phyloP scores from a whole-genome alignment of 345 rosid species.

The Pistacia integerrima region DNA sequence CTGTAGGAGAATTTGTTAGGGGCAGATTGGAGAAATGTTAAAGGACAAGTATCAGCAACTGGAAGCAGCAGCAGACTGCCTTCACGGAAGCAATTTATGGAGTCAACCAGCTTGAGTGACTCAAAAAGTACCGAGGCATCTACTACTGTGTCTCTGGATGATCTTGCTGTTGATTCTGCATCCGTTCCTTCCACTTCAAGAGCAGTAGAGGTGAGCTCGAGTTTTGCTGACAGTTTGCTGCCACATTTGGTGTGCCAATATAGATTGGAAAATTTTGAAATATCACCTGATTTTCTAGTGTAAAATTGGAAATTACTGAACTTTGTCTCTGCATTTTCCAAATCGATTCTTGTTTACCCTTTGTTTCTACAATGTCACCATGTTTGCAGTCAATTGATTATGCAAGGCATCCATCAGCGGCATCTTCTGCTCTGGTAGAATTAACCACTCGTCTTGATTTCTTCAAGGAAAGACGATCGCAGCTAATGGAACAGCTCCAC shows the following conservation, averaged over 20 bases:
- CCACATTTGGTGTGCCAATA: not conserved
- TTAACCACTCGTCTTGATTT: constrained; percentile 95
- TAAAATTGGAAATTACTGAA: not conserved
- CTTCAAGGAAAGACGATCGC: constrained; percentile 98
- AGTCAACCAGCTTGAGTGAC: constrained; percentile 59
- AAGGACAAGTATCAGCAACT: constrained; percentile 63
- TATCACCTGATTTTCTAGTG: not conserved
- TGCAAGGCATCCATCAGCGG: constrained; percentile 74
- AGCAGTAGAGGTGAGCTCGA: constrained; percentile 61
- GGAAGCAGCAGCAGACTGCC: constrained; percentile 77
- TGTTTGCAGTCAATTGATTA: constrained; percentile 66
- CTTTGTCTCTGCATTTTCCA: not conserved
- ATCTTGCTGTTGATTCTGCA: constrained; percentile 67
- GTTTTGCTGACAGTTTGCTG: not conserved
- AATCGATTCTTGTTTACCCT: not conserved
- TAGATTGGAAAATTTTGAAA: not conserved
- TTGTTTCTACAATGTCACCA: not conserved
- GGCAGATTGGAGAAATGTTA: constrained; percentile 71
- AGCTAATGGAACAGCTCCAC: constrained; percentile 97
- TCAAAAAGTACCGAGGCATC: constrained; percentile 78
- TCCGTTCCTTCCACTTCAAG: constrained; percentile 81
- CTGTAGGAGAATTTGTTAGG: constrained; percentile 67
- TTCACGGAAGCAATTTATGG: constrained; percentile 64
- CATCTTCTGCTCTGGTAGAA: constrained; percentile 91
- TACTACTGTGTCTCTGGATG: constrained; percentile 61